Evolutionary conservation across 768 basidiomycete genomes (phyloP).

Genomic region (Piloderma croceum): DNA sequence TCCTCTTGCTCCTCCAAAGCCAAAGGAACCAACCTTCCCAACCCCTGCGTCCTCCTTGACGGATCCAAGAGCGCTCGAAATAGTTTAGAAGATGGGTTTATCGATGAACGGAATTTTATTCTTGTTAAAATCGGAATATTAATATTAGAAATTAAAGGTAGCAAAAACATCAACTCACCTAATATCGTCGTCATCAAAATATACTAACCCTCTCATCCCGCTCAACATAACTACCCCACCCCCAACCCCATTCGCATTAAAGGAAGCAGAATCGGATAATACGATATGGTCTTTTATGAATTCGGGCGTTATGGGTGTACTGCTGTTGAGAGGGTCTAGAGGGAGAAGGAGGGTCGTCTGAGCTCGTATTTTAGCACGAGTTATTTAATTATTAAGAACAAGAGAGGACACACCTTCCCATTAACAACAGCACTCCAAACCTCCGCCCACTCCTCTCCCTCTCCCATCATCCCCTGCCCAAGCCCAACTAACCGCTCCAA

Average conservation of each 20-base stretch:
- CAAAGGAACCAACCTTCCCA: no score
- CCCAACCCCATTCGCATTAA: constrained; percentile 36
- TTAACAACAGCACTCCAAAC: constrained; percentile 59
- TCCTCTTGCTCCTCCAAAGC: no score
- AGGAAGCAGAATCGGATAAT: constrained; percentile 50
- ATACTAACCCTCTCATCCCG: constrained; percentile 73
- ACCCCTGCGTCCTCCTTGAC: no score
- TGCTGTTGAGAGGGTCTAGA: constrained; percentile 45
- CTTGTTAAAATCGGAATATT: constrained; percentile 17
- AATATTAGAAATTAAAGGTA: constrained; percentile 1
- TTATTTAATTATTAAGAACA: no score
- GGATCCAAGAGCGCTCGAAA: constrained; percentile 36
- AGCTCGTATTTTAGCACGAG: constrained; percentile 1
- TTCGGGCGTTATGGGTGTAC: constrained; percentile 59
- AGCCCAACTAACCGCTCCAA: constrained; percentile 60
- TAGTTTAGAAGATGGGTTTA: constrained; percentile 36
- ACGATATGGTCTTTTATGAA: constrained; percentile 82
- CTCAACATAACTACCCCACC: constrained; percentile 75
- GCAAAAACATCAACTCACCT: neutral
- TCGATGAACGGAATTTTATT: constrained; percentile 39
- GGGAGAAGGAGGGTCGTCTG: constrained; percentile 83
- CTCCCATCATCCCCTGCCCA: constrained; percentile 40
- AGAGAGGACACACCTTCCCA: constrained; percentile 53
- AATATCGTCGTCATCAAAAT: constrained; percentile 53
- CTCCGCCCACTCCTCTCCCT: constrained; percentile 66